A percentile compares a stretch with the other conserved stretches of the same genome.
Conservation (phyloP, 176 grass and related monocot genomes). For the Hsuehochloa calcarea region DNA sequence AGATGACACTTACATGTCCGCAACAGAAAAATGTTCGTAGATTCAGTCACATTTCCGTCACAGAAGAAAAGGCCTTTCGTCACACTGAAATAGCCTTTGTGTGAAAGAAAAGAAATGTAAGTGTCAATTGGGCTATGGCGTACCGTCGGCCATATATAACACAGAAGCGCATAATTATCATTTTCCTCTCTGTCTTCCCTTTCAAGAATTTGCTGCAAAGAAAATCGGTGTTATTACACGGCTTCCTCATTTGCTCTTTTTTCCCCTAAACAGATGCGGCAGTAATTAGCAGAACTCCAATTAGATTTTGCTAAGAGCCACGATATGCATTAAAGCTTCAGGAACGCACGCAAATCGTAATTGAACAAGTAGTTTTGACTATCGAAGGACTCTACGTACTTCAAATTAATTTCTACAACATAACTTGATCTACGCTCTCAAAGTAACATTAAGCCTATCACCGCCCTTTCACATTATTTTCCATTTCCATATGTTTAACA, state of each 20-base stretch:
- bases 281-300: not conserved
- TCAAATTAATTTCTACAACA: not conserved
- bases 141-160: no score
- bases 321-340: not conserved
- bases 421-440: not conserved
- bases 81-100: no score
- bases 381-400: not conserved
- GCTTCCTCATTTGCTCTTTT: not conserved
- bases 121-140: no score
- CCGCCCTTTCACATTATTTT: not conserved
- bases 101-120: no score
- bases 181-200: not conserved
- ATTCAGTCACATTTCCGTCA: no score
- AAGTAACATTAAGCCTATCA: not conserved
- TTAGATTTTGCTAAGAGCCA: not conserved
- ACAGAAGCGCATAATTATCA: not conserved
- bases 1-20: no score
- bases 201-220: not conserved
- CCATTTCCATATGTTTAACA: not conserved
- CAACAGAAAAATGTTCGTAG: no score
- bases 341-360: not conserved
- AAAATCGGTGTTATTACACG: not conserved
- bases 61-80: no score
- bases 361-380: not conserved
- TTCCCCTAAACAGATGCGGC: not conserved